phyloP scores from a whole-genome alignment of 352 stramenopile species.

The Phytopythium boreale region DNA sequence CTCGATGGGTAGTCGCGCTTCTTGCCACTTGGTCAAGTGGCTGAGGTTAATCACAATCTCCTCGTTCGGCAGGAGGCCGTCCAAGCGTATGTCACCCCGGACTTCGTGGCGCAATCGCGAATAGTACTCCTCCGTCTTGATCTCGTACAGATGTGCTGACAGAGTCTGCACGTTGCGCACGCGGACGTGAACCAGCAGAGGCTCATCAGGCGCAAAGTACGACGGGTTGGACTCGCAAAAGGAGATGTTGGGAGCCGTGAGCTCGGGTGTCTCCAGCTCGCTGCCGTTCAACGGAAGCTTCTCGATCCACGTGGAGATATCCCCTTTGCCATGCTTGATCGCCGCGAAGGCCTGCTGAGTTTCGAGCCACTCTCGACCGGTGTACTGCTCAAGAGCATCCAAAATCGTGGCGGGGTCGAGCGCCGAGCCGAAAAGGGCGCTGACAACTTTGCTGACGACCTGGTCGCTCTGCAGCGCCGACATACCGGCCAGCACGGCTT shows the following conservation, averaged over 20 bases:
- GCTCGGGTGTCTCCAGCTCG: conserved; percentile 14
- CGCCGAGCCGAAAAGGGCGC: conserved; percentile 16
- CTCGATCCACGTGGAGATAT: conserved; percentile 24
- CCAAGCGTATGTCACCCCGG: conserved; percentile 44
- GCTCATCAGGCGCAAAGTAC: conserved; percentile 37
- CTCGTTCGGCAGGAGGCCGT: conserved; percentile 56
- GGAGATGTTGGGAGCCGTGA: conserved; percentile 22
- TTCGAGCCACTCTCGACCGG: conserved; percentile 15
- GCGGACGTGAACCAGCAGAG: conserved; percentile 32
- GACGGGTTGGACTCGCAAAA: conserved; percentile 52
- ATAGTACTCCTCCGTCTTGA: conserved; percentile 58
- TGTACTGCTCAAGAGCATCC: conserved; percentile 9
- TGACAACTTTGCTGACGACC: conserved; percentile 16
- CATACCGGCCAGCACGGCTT: conserved; percentile 8
- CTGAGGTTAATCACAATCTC: conserved; percentile 45
- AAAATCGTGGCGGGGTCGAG: conserved; percentile 14
- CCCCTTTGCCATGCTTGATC: conserved; percentile 25
- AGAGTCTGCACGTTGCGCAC: conserved; percentile 47
- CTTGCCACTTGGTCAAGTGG: conserved; percentile 42
- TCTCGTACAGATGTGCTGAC: conserved; percentile 55
- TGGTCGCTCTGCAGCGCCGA: conserved; percentile 12
- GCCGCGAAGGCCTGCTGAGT: conserved; percentile 21
- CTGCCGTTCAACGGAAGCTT: conserved; percentile 24
- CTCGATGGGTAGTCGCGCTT: conserved; percentile 32
- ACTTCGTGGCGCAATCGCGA: conserved; percentile 41